phyloP scores from a whole-genome alignment of 2,329 filamentous ascomycete genomes.

The Pseudopyricularia javanii region DNA sequence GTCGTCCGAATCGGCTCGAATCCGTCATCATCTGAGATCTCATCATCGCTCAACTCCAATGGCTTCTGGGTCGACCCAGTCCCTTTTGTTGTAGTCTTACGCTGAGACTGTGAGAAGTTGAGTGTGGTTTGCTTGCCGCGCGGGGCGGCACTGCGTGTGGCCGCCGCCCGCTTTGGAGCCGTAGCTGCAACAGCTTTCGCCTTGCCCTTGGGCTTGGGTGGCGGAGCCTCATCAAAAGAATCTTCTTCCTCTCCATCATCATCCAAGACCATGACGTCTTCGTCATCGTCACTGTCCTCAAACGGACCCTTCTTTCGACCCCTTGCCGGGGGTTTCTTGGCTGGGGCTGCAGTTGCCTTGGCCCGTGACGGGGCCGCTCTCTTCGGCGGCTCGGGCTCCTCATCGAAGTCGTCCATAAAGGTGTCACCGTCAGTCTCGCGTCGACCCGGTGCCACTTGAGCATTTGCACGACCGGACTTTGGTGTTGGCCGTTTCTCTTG shows the following conservation, averaged over 20 bases:
- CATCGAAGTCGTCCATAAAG: slow-evolving; percentile 38
- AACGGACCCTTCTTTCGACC: slow-evolving; percentile 30
- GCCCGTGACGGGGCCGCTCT: slow-evolving; percentile 14
- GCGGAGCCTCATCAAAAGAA: slow-evolving; percentile 28
- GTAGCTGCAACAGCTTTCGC: slow-evolving; percentile 8
- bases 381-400: slow-evolving; percentile 29
- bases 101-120: slow-evolving; percentile 31
- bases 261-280: slow-evolving; percentile 39
- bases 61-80: slow-evolving; percentile 28
- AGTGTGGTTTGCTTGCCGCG: slow-evolving; percentile 31
- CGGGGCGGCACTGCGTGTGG: slow-evolving; percentile 5
- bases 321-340: slow-evolving; percentile 19
- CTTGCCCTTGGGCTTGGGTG: slow-evolving; percentile 23
- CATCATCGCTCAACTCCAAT: slow-evolving; percentile 10
- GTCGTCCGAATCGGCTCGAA: slow-evolving; percentile 8
- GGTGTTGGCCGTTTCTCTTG: slow-evolving; percentile 16
- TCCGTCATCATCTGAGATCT: slow-evolving; percentile 10
- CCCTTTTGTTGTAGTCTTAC: slow-evolving; percentile 8
- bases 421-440: slow-evolving; percentile 34
- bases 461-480: slow-evolving; percentile 7
- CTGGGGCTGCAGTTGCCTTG: slow-evolving; percentile 21
- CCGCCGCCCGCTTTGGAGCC: slow-evolving; percentile 8
- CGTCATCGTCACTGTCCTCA: slow-evolving; percentile 23
- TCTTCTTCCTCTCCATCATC: slow-evolving; percentile 36
- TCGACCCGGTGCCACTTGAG: slow-evolving; percentile 24